Percentiles rank a stretch among this genome's conserved stretches.
Conservation (phyloP, 441 rosid species). For the Adansonia rubrostipa region DNA sequence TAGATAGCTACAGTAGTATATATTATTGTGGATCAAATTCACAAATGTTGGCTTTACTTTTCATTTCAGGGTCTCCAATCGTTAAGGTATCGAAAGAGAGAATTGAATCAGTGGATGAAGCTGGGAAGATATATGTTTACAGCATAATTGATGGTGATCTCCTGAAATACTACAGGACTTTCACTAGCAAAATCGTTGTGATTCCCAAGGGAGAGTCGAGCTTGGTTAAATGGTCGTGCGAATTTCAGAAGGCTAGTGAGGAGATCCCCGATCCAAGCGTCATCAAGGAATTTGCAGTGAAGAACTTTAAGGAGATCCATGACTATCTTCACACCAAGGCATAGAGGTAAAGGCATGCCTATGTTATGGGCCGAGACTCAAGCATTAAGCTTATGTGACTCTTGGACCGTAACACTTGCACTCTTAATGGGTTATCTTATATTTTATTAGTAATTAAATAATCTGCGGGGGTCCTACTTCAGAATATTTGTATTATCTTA, state of each 20-base stretch:
- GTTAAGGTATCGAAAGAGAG: slow-evolving; percentile 72
- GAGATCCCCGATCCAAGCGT: slow-evolving; percentile 71
- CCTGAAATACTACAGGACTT: slow-evolving; percentile 69
- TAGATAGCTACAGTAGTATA: not conserved
- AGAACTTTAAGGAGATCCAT: slow-evolving; percentile 81
- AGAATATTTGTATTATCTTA: not conserved
- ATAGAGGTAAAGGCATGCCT: slow-evolving; percentile 1
- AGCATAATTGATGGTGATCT: slow-evolving; percentile 76
- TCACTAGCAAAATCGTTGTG: slow-evolving; percentile 56
- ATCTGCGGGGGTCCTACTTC: not conserved
- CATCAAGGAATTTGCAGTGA: slow-evolving; percentile 75
- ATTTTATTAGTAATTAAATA: not conserved
- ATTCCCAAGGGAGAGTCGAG: slow-evolving; percentile 65
- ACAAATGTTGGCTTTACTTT: not conserved
- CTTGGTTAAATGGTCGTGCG: slow-evolving; percentile 74
- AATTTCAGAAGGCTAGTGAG: slow-evolving; percentile 67
- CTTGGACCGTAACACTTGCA: no score
- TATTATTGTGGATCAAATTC: not conserved
- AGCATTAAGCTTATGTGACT: no score
- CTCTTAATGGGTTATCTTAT: not conserved
- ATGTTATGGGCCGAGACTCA: no score
- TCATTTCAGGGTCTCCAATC: slow-evolving; percentile 57
- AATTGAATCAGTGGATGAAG: slow-evolving; percentile 73
- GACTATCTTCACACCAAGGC: slow-evolving; percentile 49
- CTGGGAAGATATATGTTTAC: slow-evolving; percentile 50